These are phyloP conservation scores for Heterotrichella gracilis DNA, from an alignment of 352 stramenopile species.

Conservation along the genomic window DNA sequence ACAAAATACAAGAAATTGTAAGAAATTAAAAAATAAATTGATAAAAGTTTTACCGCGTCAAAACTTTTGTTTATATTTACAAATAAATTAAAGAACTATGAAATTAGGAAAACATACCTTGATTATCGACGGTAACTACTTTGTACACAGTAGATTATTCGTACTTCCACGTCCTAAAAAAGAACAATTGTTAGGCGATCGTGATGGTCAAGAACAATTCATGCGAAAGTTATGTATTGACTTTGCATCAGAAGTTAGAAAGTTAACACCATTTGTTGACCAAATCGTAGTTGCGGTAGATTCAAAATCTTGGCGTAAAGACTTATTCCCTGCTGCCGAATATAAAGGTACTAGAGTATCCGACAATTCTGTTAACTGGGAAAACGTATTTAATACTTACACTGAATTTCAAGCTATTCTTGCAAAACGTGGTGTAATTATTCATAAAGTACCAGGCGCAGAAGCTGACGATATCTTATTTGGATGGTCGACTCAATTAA, in stretches of 20 bases:
- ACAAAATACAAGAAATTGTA: background rate
- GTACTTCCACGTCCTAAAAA: background rate
- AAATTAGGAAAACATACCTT: background rate
- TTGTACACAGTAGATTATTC: background rate
- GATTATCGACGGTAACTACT: background rate
- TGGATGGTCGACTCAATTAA: background rate
- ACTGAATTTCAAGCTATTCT: background rate
- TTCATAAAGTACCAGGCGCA: background rate
- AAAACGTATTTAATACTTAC: background rate
- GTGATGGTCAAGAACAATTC: background rate
- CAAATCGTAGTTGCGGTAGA: background rate
- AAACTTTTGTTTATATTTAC: background rate
- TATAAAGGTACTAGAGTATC: background rate
- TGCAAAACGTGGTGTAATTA: background rate
- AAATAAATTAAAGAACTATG: background rate
- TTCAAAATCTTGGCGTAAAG: background rate
- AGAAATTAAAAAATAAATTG: background rate
- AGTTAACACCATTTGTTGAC: background rate
- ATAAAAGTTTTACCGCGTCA: background rate
- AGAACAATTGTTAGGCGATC: background rate
- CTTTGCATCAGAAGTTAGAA: background rate
- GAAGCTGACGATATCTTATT: background rate
- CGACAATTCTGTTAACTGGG: background rate
- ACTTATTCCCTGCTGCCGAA: too few species aligned
- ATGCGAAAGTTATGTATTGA: background rate